Conservation (phyloP, 257 asterid genomes). For the Scutellaria barbata region DNA sequence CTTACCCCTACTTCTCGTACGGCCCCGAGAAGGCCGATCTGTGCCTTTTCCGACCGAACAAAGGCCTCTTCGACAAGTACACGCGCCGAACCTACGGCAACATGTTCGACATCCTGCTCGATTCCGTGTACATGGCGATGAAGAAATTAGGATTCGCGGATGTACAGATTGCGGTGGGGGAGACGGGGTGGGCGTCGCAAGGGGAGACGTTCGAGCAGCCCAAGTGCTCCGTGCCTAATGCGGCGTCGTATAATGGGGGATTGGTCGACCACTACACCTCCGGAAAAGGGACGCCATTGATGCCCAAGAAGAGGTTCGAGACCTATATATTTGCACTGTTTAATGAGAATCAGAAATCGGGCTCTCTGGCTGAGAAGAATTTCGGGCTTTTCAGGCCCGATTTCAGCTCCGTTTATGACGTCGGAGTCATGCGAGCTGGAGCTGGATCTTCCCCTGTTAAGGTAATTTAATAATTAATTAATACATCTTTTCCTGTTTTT, state of each 20-base stretch:
- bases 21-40: constrained; percentile 48
- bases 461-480: background rate
- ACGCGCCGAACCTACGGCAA: constrained; percentile 52
- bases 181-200: constrained; percentile 92
- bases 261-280: constrained; percentile 50
- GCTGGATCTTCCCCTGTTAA: background rate
- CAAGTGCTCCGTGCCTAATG: constrained; percentile 61
- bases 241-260: constrained; percentile 77
- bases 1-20: constrained; percentile 82
- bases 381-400: constrained; percentile 84
- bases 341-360: constrained; percentile 77
- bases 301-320: constrained; percentile 63
- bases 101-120: constrained; percentile 69
- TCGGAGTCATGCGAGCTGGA: constrained; percentile 63
- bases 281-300: constrained; percentile 76
- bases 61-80: constrained; percentile 44
- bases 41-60: constrained; percentile 49
- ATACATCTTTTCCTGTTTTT: too few species aligned
- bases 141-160: constrained; percentile 65
- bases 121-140: constrained; percentile 64
- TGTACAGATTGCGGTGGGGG: constrained; percentile 68
- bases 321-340: constrained; percentile 71
- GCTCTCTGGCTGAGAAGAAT: constrained; percentile 70
- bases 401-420: constrained; percentile 66
- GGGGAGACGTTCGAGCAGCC: constrained; percentile 69